phyloP scores from a whole-genome alignment of 2,329 filamentous ascomycete genomes.

The Verticillium isaacii region DNA sequence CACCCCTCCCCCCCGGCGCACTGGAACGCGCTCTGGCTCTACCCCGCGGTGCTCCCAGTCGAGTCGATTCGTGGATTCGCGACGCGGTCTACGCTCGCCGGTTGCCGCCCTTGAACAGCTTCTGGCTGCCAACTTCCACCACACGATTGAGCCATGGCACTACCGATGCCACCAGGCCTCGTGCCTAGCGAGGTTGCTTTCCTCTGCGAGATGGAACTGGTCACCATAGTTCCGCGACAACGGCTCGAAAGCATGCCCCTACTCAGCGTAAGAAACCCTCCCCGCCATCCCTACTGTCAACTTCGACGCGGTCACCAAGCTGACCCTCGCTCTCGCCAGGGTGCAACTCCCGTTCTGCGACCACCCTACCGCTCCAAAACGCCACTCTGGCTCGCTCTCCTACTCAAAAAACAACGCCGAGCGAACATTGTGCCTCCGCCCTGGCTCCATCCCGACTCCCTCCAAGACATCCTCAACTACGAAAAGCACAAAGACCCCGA shows the following conservation, averaged over 20 bases:
- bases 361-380: conserved; percentile 77
- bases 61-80: no score
- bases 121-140: background rate
- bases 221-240: conserved; percentile 89
- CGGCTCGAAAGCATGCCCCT: conserved; percentile 81
- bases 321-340: conserved; percentile 44
- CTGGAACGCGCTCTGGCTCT: background rate
- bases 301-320: background rate
- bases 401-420: conserved; percentile 89
- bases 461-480: conserved; percentile 71
- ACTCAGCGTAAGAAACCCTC: conserved; percentile 64
- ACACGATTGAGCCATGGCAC: conserved; percentile 33
- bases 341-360: conserved; percentile 67
- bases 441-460: conserved; percentile 76
- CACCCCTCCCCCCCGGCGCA: no score
- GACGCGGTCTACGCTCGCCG: background rate
- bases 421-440: conserved; percentile 88
- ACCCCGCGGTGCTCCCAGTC: background rate
- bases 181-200: conserved; percentile 88
- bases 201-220: conserved; percentile 93
- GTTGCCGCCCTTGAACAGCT: background rate
- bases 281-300: conserved; percentile 11
- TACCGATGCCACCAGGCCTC: conserved; percentile 51
- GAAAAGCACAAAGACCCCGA: conserved; percentile 70
- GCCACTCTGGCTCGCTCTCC: conserved; percentile 90